These are phyloP conservation scores for Fusarium sp. DNA, from an alignment of 2,329 filamentous ascomycete species.

Conservation along the genomic window DNA sequence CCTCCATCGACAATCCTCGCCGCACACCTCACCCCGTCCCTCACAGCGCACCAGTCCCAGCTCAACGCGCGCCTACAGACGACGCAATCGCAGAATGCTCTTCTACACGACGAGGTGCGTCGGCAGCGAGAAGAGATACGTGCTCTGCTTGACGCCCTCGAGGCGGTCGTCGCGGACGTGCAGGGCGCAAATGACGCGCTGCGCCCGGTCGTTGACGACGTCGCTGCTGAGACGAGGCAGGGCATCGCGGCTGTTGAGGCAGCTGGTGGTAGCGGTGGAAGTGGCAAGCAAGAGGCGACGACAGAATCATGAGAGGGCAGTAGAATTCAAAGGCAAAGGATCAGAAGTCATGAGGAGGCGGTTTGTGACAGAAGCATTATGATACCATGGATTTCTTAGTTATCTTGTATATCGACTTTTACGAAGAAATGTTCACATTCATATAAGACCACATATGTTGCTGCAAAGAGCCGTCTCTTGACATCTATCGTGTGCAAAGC, in stretches of 20 bases:
- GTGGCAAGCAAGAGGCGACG: slow-evolving; percentile 8
- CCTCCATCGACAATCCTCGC: slow-evolving; percentile 63
- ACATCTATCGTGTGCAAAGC: slow-evolving; percentile 5
- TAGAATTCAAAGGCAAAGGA: background rate
- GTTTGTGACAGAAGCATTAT: slow-evolving; percentile 10
- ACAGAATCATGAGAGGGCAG: background rate
- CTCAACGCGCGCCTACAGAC: slow-evolving; percentile 68
- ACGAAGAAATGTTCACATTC: slow-evolving; percentile 9
- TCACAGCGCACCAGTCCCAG: slow-evolving; percentile 64
- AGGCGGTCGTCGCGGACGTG: slow-evolving; percentile 65
- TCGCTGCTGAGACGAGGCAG: slow-evolving; percentile 62
- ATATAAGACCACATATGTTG: background rate
- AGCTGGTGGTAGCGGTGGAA: slow-evolving; percentile 14
- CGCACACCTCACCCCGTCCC: slow-evolving; percentile 66
- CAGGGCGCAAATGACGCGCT: slow-evolving; percentile 63
- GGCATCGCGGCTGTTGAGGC: slow-evolving; percentile 39
- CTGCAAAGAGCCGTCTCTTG: background rate
- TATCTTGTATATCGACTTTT: slow-evolving; percentile 29
- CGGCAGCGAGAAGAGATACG: slow-evolving; percentile 67
- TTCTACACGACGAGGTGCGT: slow-evolving; percentile 62
- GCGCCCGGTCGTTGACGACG: slow-evolving; percentile 58
- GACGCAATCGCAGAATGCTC: slow-evolving; percentile 66
- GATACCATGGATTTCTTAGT: slow-evolving; percentile 27
- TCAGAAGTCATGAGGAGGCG: slow-evolving; percentile 8
- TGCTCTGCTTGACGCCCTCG: slow-evolving; percentile 60